Evolutionary conservation across 805 yeast genomes (phyloP).

Genomic region (Saccharomycopsis schoenii): DNA sequence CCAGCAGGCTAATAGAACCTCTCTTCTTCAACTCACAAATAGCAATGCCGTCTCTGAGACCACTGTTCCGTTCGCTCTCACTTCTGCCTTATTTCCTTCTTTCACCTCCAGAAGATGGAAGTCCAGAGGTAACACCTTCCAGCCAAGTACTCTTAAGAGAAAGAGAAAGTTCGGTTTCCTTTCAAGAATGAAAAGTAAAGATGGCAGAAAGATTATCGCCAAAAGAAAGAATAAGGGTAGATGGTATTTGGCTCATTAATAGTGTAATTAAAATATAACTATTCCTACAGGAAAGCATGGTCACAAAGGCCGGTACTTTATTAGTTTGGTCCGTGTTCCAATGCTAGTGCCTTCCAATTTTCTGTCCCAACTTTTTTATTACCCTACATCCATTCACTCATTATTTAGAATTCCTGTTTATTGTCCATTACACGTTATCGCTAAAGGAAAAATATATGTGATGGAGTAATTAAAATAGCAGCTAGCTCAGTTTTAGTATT

Average conservation of each 20-base stretch:
- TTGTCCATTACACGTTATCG: no score
- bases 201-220: constrained; percentile 69
- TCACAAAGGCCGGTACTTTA: no score
- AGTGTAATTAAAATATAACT: no score
- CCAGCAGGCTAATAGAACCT: background rate
- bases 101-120: constrained; percentile 58
- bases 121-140: constrained; percentile 89
- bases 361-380: no score
- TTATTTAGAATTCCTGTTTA: no score
- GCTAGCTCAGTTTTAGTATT: no score
- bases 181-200: constrained; percentile 64
- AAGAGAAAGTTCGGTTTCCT: constrained; percentile 86
- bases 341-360: no score
- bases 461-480: no score
- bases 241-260: constrained; percentile 79
- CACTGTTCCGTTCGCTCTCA: background rate
- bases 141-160: constrained; percentile 84
- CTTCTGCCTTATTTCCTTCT: background rate
- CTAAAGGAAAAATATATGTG: no score
- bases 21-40: background rate
- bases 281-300: no score
- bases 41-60: background rate
- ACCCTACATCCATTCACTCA: no score
- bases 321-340: no score
- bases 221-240: constrained; percentile 83